Percentiles rank a stretch among this genome's conserved stretches.
These are phyloP conservation scores for Medicago ruthenica DNA, from an alignment of 306 rosid genomes.

Conservation along the genomic window DNA sequence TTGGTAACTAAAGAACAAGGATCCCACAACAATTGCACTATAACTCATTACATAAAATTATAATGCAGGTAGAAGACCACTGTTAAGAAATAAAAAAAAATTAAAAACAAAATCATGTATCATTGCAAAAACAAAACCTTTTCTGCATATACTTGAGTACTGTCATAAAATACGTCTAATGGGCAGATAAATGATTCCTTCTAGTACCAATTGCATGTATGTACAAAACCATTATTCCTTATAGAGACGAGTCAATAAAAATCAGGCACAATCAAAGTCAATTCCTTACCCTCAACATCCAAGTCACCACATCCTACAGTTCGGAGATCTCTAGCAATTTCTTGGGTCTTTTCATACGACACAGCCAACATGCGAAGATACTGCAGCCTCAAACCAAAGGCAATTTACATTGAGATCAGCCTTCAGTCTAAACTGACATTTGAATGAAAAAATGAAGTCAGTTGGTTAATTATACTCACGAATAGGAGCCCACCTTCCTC, in stretches of 20 bases:
- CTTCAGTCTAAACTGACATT: slow-evolving; percentile 32
- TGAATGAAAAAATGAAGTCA: slow-evolving; percentile 29
- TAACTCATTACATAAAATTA: slow-evolving; percentile 22
- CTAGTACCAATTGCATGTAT: slow-evolving; percentile 25
- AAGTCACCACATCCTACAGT: slow-evolving; percentile 98
- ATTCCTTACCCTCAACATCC: slow-evolving; percentile 90
- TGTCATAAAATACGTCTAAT: slow-evolving; percentile 33
- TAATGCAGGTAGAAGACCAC: slow-evolving; percentile 34
- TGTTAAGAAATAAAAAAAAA: slow-evolving; percentile 29
- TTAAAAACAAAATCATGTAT: slow-evolving; percentile 20
- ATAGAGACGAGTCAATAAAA: slow-evolving; percentile 35
- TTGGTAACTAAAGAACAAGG: slow-evolving; percentile 17
- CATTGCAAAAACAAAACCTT: slow-evolving; percentile 28
- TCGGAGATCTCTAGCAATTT: slow-evolving; percentile 89
- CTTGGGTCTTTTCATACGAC: slow-evolving; percentile 95
- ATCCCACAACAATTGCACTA: slow-evolving; percentile 30
- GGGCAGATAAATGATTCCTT: slow-evolving; percentile 15
- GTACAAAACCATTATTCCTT: slow-evolving; percentile 34
- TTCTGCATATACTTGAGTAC: background rate
- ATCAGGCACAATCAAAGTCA: slow-evolving; percentile 27
- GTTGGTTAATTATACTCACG: slow-evolving; percentile 60
- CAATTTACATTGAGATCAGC: slow-evolving; percentile 44
- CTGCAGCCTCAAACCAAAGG: slow-evolving; percentile 66
- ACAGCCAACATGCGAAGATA: slow-evolving; percentile 98
- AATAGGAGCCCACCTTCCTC: slow-evolving; percentile 98